Evolutionary conservation across 306 rosid species (phyloP).

Genomic region (Myrica gale): DNA sequence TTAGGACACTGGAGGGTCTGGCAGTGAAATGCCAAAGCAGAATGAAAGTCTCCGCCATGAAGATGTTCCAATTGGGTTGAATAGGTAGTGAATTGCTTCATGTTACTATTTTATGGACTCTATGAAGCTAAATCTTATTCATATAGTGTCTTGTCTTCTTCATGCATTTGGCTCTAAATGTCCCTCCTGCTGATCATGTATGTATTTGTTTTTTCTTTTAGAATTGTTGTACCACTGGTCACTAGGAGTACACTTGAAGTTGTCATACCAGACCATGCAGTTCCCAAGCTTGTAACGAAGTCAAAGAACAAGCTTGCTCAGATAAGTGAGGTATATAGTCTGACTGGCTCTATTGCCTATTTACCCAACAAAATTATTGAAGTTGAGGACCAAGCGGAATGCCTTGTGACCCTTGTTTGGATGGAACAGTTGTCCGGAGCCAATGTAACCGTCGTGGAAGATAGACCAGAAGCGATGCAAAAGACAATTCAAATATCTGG

Average conservation of each 20-base stretch:
- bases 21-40: slow-evolving; percentile 51
- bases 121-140: background rate
- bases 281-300: slow-evolving; percentile 80
- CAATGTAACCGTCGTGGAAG: slow-evolving; percentile 81
- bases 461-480: slow-evolving; percentile 66
- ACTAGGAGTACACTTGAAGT: slow-evolving; percentile 96
- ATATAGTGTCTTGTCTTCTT: background rate
- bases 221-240: slow-evolving; percentile 83
- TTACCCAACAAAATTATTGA: background rate
- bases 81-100: slow-evolving; percentile 49
- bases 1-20: slow-evolving; percentile 69
- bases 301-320: slow-evolving; percentile 92
- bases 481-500: slow-evolving; percentile 92
- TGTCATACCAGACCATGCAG: slow-evolving; percentile 85
- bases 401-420: slow-evolving; percentile 20
- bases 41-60: slow-evolving; percentile 73
- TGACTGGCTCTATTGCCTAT: slow-evolving; percentile 22
- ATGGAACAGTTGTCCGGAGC: slow-evolving; percentile 87
- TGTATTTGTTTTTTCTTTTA: slow-evolving; percentile 22
- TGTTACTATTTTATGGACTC: background rate
- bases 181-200: slow-evolving; percentile 2
- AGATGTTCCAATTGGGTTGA: slow-evolving; percentile 61
- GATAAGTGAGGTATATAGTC: slow-evolving; percentile 86
- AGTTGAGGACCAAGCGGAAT: slow-evolving; percentile 11
- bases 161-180: background rate